phyloP scores from a whole-genome alignment of 2,329 filamentous ascomycete species.

The Juglanconis oblonga region DNA sequence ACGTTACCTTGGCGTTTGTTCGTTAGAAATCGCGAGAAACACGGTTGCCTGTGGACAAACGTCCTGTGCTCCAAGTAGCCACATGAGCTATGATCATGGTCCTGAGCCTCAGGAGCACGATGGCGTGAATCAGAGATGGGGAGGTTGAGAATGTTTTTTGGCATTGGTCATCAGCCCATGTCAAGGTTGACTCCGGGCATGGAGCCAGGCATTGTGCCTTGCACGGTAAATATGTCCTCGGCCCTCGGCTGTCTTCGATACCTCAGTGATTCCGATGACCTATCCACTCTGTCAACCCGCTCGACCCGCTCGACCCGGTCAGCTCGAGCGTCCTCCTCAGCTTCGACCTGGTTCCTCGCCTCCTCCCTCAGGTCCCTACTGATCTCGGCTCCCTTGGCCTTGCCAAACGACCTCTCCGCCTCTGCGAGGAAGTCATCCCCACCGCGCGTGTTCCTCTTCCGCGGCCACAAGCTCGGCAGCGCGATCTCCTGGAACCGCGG shows the following conservation, averaged over 20 bases:
- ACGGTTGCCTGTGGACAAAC: too few relatives aligned
- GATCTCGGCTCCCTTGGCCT: constrained; percentile 53
- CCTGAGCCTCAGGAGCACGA: not conserved
- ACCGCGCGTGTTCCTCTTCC: constrained; percentile 78
- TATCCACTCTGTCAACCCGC: constrained; percentile 30
- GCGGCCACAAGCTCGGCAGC: constrained; percentile 77
- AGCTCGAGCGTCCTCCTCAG: constrained; percentile 36
- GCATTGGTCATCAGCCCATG: constrained; percentile 3
- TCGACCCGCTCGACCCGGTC: constrained; percentile 32
- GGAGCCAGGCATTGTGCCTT: constrained; percentile 26
- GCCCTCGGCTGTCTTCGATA: constrained; percentile 27
- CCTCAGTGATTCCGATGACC: constrained; percentile 32
- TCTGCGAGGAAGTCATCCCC: constrained; percentile 58
- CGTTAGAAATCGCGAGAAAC: too few relatives aligned
- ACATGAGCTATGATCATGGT: not conserved
- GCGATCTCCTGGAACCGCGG: constrained; percentile 85
- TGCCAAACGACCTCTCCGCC: constrained; percentile 45
- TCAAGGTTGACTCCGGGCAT: constrained; percentile 23
- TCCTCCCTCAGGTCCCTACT: constrained; percentile 51
- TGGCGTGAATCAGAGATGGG: too few relatives aligned
- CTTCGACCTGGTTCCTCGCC: constrained; percentile 43
- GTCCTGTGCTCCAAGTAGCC: not conserved
- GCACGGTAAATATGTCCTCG: constrained; percentile 25
- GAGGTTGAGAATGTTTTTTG: not conserved
- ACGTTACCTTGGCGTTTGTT: too few relatives aligned